phyloP scores from a whole-genome alignment of 2,329 filamentous ascomycete species.

The Thielaviopsis populi region DNA sequence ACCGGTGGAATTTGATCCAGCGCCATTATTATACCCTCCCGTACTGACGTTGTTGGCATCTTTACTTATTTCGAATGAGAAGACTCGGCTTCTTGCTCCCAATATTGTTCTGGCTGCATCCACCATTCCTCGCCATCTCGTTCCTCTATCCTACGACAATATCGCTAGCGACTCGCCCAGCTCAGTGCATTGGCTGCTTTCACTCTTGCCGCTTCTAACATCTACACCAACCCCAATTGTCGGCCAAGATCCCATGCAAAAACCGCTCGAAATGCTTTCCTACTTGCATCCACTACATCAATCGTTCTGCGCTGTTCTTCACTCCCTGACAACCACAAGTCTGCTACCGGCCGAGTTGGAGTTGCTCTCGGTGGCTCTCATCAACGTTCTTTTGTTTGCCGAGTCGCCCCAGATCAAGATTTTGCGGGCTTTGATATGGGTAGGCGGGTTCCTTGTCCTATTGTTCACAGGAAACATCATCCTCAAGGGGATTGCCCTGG shows the following conservation, averaged over 20 bases:
- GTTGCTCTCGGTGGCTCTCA: slow-evolving; percentile 64
- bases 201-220: slow-evolving; percentile 48
- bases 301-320: slow-evolving; percentile 55
- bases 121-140: slow-evolving; percentile 55
- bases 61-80: slow-evolving; percentile 52
- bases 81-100: slow-evolving; percentile 47
- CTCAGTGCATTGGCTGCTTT: slow-evolving; percentile 62
- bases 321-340: slow-evolving; percentile 76
- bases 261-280: slow-evolving; percentile 6
- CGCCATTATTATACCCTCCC: slow-evolving; percentile 75
- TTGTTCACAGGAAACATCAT: slow-evolving; percentile 59
- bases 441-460: slow-evolving; percentile 63
- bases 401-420: slow-evolving; percentile 71
- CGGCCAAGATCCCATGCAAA: neutral
- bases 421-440: slow-evolving; percentile 71
- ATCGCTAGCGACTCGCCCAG: neutral
- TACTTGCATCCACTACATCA: slow-evolving; percentile 68
- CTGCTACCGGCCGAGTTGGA: slow-evolving; percentile 77
- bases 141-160: slow-evolving; percentile 38
- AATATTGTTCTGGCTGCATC: slow-evolving; percentile 72
- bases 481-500: slow-evolving; percentile 69
- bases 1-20: slow-evolving; percentile 73
- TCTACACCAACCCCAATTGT: slow-evolving; percentile 8
- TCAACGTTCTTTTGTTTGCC: slow-evolving; percentile 67
- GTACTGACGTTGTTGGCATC: slow-evolving; percentile 62